Percentiles rank a stretch among this genome's conserved stretches.
phyloP scores from a whole-genome alignment of 345 rosid species.

The Passiflora organensis region DNA sequence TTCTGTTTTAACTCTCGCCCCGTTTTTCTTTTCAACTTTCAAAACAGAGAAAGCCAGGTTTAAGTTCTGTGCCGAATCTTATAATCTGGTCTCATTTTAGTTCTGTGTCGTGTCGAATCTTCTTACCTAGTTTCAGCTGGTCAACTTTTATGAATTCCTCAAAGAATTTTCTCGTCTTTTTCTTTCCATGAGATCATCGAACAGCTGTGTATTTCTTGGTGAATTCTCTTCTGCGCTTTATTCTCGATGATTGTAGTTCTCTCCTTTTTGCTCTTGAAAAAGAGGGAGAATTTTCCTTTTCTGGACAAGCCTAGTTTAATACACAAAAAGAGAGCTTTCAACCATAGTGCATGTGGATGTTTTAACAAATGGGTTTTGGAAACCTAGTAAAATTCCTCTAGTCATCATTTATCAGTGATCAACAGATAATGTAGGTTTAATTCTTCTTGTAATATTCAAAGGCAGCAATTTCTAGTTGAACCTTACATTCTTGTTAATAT shows the following conservation, averaged over 20 bases:
- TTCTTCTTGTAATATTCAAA: not conserved
- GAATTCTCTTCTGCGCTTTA: not conserved
- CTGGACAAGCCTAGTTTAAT: not conserved
- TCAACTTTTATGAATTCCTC: not conserved
- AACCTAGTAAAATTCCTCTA: not conserved
- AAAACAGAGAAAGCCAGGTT: not conserved
- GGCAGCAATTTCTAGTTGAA: constrained; percentile 1
- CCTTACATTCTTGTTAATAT: not conserved
- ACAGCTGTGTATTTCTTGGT: not conserved
- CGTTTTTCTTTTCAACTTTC: not conserved
- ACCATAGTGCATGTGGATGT: not conserved
- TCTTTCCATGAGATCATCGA: not conserved
- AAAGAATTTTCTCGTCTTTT: constrained; percentile 3
- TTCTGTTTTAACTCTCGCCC: too few relatives aligned
- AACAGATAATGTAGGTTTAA: not conserved
- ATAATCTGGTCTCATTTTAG: constrained; percentile 2
- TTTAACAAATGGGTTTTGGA: not conserved
- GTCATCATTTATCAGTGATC: not conserved
- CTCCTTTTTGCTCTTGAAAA: not conserved
- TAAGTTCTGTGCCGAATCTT: not conserved
- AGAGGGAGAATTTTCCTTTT: not conserved
- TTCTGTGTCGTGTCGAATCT: constrained; percentile 10
- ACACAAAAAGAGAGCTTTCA: not conserved
- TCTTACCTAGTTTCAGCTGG: not conserved
- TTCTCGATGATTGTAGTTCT: not conserved